Base-by-base conservation (phyloP, 2,329 filamentous ascomycete species). In the Aciculosporium take region DNA sequence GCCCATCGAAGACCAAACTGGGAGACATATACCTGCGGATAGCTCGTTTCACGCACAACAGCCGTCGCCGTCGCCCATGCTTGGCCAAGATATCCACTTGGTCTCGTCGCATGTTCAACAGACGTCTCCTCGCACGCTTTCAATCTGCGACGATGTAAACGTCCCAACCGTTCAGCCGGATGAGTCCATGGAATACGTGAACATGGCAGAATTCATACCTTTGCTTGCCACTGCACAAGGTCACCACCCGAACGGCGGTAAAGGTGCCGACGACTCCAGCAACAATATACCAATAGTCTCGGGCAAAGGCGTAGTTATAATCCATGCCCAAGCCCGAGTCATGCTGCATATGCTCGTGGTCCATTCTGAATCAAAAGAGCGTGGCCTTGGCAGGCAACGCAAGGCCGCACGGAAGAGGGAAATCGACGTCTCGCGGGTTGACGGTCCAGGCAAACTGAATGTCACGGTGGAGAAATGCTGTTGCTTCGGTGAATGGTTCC, bases 21-120 rank as follows among this genome's bases (percentile, higher is more conserved):
- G 3, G 67, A 58, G 31, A 76, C 51, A 47, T 69, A 68, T 42
- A 71, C 52, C 49, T 76, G 74, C 0, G 72, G 74, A 46, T 74
- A 73, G 51, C 67, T 64, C 33, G 66, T 56, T 54, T 80, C 76
- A 49, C 76, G 71, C 4, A 62, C 48, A 31, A 79, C 54, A 13
- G 76, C 74, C 0, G 74, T 78, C 32, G 66, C 54, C 2, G 75
- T 79, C 5, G 75, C 76, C 69, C 73, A 79, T 39, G 58, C 45
- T 49, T 76, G 71, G 28, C 64, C 53, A 28, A 69, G 52, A 7
- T 43, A 41, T 34, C 64, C 69, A 25, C 58, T 59, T 2, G 74
- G 74, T 40, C 64, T 67, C 3, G 74, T 75, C 4, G 75, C 71
- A 45, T 66, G 68, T 31, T 62, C 54, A 37, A 66, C 54, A 1